Evolutionary conservation across 31 red algal genomes (phyloP).

Genomic region (Asparagopsis taxiformis): DNA sequence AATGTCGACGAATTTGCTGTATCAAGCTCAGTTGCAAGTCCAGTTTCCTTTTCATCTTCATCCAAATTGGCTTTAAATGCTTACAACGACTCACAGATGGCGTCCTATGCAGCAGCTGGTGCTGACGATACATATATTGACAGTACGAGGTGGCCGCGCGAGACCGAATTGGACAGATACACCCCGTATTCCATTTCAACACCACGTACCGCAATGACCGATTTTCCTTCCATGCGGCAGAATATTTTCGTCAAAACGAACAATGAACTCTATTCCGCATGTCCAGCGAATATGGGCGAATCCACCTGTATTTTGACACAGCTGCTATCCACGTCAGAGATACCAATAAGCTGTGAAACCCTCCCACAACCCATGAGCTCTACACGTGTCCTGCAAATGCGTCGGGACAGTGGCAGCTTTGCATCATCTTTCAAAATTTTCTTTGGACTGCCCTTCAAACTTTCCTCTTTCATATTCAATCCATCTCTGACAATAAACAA

Average conservation of each 20-base stretch:
- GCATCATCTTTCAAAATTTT: no score
- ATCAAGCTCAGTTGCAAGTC: constrained; percentile 21
- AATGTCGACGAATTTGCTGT: constrained; percentile 46
- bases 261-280: constrained; percentile 38
- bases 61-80: constrained; percentile 19
- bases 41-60: neutral
- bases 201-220: constrained; percentile 66
- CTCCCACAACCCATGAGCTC: constrained; percentile 4
- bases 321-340: constrained; percentile 56
- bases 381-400: neutral
- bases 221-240: constrained; percentile 58
- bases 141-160: constrained; percentile 20
- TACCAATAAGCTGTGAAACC: constrained; percentile 22
- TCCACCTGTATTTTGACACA: constrained; percentile 32
- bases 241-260: constrained; percentile 67
- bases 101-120: constrained; percentile 65
- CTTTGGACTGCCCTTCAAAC: no score
- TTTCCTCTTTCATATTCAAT: neutral
- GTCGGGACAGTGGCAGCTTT: constrained; percentile 22
- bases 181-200: constrained; percentile 77
- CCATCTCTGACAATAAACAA: neutral
- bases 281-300: constrained; percentile 18
- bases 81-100: constrained; percentile 17
- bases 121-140: constrained; percentile 31
- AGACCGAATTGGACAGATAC: neutral